phyloP scores from a whole-genome alignment of 2,329 filamentous ascomycete species.

The Helotiales sp. region DNA sequence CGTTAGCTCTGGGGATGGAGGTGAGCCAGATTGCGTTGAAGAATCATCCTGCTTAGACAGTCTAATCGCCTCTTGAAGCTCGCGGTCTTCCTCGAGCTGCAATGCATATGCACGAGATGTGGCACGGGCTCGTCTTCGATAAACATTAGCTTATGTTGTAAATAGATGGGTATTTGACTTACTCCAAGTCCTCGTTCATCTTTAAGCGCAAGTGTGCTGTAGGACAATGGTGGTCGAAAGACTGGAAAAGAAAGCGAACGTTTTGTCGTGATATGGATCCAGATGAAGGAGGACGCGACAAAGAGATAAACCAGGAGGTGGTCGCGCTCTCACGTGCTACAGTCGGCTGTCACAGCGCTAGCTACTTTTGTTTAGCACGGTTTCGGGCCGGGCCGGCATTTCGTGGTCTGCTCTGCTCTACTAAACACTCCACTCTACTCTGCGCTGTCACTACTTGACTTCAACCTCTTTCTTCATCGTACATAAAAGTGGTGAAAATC shows the following conservation, averaged over 20 bases:
- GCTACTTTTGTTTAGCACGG: neutral
- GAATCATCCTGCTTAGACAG: neutral
- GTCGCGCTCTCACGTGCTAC: neutral
- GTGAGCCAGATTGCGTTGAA: neutral
- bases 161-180: neutral
- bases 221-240: neutral
- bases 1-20: slow-evolving; percentile 5
- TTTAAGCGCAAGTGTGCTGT: neutral
- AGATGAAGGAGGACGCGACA: neutral
- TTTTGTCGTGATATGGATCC: neutral
- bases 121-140: slow-evolving; percentile 7
- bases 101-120: slow-evolving; percentile 1
- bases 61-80: slow-evolving; percentile 7
- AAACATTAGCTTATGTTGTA: neutral
- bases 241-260: neutral
- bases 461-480: too few species aligned
- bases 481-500: too few species aligned
- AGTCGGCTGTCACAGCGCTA: neutral
- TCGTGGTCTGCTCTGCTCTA: too few species aligned
- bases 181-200: neutral
- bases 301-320: neutral
- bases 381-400: too few species aligned
- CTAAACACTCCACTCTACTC: too few species aligned
- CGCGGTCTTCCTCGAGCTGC: slow-evolving; percentile 12
- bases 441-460: too few species aligned